Base-by-base conservation (phyloP, 805 yeast species). In the Candida coleopterorum region DNA sequence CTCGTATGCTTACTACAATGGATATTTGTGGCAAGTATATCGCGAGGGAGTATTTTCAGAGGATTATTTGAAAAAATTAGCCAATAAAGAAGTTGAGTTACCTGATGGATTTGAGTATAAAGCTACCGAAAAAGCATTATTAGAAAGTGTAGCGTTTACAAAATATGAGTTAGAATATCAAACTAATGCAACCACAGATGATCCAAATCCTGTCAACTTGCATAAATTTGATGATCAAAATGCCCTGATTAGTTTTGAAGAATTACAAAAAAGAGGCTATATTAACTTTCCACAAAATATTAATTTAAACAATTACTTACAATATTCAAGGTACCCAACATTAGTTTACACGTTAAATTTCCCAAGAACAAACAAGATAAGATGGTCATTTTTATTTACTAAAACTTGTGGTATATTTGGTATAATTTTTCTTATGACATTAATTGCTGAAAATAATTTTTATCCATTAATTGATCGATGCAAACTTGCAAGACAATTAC, bases 1-100 rank as follows among this genome's bases (percentile, higher is more conserved):
- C 57, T 88, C 97, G 2, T 93, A 81, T 55, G 86, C 86, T 2
- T 88, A 85, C 52, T 93, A 80, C 63, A 89, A 89, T 53, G 98
- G 97, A 0, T 87, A 90, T 55, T 62, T 93, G 41, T 85, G 94
- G 88, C 62, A 56, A 23, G 75, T 81, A 29, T 49, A 56, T 16
- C 58, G 64, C 11, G 90, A 85, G 50, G 60, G 81, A 29, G 48
- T 65, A 3, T 72, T 66, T 40, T 74, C 85, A 0, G 61, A 61
- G 38, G 49, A 42, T 3, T 69, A 70, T 32, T 47, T 77, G 29
- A 62, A 67, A 14, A 67, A 68, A 34, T 57, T 67, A 27, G 62
- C 64, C 6, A 40, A 40, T 4, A 50, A 50, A 52, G 38, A 40
- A 14, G 27, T 30, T 45, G 49, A 22, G 33, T 40, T 36, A 27